phyloP scores from a whole-genome alignment of 1,139 yeast species.

The Meyerozyma carpophila region DNA sequence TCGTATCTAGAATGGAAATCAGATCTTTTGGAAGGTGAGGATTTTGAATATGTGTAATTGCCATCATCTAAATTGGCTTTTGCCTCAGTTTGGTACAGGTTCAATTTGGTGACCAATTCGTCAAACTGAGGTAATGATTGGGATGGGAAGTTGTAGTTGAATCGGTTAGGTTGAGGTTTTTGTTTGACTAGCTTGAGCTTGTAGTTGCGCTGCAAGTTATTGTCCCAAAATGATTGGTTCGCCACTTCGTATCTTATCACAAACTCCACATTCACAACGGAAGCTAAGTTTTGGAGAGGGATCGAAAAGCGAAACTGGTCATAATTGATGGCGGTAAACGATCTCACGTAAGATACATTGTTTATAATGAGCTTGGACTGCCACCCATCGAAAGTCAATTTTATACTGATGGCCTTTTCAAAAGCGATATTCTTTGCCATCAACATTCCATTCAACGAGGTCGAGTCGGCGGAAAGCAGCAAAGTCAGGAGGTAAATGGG shows the following conservation, averaged over 20 bases:
- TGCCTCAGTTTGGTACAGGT: conserved; percentile 8
- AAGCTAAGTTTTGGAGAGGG: conserved; percentile 22
- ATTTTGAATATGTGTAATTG: conserved; percentile 1
- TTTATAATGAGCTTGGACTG: conserved; percentile 24
- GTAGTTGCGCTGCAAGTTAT: conserved; percentile 16
- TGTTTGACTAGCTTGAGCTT: conserved; percentile 2
- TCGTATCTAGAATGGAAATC: conserved; percentile 12
- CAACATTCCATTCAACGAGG: conserved; percentile 22
- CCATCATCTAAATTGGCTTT: conserved; percentile 6
- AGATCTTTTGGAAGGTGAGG: conserved; percentile 6
- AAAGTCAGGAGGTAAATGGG: not conserved
- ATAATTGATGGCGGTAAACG: conserved; percentile 18
- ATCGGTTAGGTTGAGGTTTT: not conserved
- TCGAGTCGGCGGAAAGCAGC: conserved; percentile 7
- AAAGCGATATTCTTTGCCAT: conserved; percentile 34
- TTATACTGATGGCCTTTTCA: conserved; percentile 31
- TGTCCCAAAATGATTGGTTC: conserved; percentile 29
- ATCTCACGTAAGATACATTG: conserved; percentile 21
- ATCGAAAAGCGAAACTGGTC: conserved; percentile 38
- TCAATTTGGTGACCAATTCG: conserved; percentile 18
- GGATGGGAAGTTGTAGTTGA: conserved; percentile 1
- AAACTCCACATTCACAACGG: conserved; percentile 16
- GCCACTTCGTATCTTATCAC: conserved; percentile 22
- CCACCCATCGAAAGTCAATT: conserved; percentile 38
- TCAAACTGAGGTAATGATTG: conserved; percentile 18